phyloP scores from a whole-genome alignment of 164 flowering plant genomes.

The Aristolochia fimbriata region DNA sequence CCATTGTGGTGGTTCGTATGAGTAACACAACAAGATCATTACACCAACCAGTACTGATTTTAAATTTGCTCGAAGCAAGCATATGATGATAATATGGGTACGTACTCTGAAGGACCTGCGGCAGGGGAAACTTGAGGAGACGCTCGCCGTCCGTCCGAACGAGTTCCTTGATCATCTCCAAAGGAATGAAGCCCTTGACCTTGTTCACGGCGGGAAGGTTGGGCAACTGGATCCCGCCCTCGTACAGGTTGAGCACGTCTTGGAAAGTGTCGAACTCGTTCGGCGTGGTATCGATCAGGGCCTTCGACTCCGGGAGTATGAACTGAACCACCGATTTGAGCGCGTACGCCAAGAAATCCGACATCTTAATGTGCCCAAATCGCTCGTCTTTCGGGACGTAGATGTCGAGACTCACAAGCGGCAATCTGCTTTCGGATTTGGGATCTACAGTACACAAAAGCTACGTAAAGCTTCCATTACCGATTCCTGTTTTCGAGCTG shows the following conservation, averaged over 20 bases:
- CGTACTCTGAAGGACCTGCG: conserved; percentile 53
- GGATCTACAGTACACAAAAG: conserved; percentile 38
- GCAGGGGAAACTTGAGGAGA: conserved; percentile 60
- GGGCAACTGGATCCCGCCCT: conserved; percentile 52
- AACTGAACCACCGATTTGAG: conserved; percentile 63
- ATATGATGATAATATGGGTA: too few species aligned
- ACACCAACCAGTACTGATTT: too few species aligned
- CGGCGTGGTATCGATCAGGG: conserved; percentile 45
- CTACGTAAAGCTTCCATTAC: too few species aligned
- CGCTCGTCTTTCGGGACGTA: conserved; percentile 91
- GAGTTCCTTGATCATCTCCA: conserved; percentile 68
- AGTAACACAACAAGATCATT: too few species aligned
- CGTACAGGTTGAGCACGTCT: conserved; percentile 57
- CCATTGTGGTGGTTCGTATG: too few species aligned
- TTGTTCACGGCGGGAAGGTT: conserved; percentile 12
- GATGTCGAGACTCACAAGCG: conserved; percentile 52
- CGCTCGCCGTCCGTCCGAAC: conserved; percentile 56
- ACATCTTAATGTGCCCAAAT: conserved; percentile 61
- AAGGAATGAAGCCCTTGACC: conserved; percentile 40
- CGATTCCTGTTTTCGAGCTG: too few species aligned
- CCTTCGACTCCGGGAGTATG: conserved; percentile 39
- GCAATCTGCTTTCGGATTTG: conserved; percentile 48
- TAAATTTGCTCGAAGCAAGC: too few species aligned
- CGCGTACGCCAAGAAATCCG: conserved; percentile 73
- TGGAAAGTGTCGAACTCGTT: conserved; percentile 72